phyloP scores from a whole-genome alignment of 208 protist species.

The Acanthamoeba quina region DNA sequence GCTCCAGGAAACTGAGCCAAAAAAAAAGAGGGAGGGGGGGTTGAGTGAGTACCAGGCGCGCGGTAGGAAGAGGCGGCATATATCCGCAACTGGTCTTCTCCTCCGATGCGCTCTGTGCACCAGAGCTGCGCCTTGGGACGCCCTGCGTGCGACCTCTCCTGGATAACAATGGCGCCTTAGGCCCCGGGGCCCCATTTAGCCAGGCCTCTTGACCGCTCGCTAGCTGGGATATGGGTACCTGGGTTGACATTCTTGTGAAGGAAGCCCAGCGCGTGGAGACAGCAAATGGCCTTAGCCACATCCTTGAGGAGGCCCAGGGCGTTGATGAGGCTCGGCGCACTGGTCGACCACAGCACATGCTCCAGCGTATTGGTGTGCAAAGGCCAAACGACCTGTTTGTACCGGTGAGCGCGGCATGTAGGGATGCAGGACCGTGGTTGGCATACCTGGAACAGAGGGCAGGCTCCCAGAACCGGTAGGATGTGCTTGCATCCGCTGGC shows the following conservation, averaged over 20 bases:
- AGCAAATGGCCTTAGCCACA: slow-evolving; percentile 12
- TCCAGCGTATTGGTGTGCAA: background rate
- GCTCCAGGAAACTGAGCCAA: no score
- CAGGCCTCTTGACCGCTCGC: background rate
- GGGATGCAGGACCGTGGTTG: background rate
- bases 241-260: slow-evolving; percentile 25
- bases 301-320: background rate
- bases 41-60: no score
- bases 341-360: background rate
- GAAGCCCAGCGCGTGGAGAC: background rate
- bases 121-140: no score
- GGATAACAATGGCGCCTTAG: no score
- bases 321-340: background rate
- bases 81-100: no score
- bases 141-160: no score
- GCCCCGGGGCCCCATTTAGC: background rate
- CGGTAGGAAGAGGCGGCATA: no score
- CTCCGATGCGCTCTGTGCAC: no score
- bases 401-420: background rate
- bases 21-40: no score
- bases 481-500: slow-evolving; percentile 14
- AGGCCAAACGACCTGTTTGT: background rate
- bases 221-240: background rate
- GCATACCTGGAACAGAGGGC: background rate
- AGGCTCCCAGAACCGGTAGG: background rate